A percentile compares a stretch with the other conserved stretches of the same genome.
Evolutionary conservation across 306 rosid species (phyloP).

Genomic region (Vigna reflexopilosa): DNA sequence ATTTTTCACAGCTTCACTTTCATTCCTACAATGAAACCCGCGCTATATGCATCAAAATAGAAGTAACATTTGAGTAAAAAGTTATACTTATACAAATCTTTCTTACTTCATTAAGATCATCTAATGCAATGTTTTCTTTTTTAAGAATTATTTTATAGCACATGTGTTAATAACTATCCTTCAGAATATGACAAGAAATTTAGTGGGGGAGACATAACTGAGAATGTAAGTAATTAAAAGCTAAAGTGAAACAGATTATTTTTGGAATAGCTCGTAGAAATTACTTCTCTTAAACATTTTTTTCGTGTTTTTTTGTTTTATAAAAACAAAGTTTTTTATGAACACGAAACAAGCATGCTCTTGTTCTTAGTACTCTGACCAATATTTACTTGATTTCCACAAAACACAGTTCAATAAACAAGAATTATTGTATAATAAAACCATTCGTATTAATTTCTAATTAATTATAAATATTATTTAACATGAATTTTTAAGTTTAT

Average conservation of each 20-base stretch:
- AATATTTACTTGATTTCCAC: neutral
- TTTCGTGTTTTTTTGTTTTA: too few relatives aligned
- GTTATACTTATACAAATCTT: neutral
- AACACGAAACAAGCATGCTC: neutral
- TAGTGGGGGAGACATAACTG: neutral
- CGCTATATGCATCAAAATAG: neutral
- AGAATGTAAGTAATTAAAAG: neutral
- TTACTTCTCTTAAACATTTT: too few relatives aligned
- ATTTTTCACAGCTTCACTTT: neutral
- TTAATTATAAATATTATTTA: neutral
- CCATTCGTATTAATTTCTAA: neutral
- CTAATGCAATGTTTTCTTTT: neutral
- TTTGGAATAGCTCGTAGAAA: neutral
- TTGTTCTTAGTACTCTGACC: neutral
- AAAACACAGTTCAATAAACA: neutral
- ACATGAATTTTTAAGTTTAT: neutral
- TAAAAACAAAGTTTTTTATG: neutral
- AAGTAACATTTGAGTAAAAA: neutral
- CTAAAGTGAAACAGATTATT: neutral
- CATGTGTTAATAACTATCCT: neutral
- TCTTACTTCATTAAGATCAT: neutral
- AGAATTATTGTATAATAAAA: neutral
- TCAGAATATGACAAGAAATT: neutral
- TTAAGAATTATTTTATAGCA: neutral
- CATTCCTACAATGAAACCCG: neutral